Evolutionary conservation across 2,329 filamentous ascomycete species (phyloP).

Genomic region (Penicillium psychrosexuale): DNA sequence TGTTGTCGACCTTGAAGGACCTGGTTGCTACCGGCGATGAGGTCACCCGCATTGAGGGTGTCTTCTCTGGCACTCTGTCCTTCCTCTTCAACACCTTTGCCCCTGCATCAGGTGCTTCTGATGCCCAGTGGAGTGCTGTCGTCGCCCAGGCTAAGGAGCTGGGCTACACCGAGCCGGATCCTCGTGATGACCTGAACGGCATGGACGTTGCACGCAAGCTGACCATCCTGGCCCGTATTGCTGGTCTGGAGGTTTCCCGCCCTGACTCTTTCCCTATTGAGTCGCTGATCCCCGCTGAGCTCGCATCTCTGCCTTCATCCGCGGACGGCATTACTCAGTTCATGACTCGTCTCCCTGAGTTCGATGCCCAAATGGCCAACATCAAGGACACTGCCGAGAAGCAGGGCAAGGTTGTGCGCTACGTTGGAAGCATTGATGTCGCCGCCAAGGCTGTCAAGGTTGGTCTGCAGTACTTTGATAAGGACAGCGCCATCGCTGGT

Average conservation of each 20-base stretch:
- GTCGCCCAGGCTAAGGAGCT: conserved; percentile 89
- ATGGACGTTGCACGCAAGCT: conserved; percentile 92
- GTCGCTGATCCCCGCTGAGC: conserved; percentile 82
- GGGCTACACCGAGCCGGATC: conserved; percentile 88
- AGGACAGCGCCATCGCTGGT: conserved; percentile 84
- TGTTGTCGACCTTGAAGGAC: conserved; percentile 90
- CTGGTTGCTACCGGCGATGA: conserved; percentile 91
- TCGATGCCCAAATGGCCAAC: conserved; percentile 85
- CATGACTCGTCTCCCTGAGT: conserved; percentile 72
- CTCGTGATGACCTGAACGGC: conserved; percentile 80
- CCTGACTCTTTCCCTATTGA: conserved; percentile 91
- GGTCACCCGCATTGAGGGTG: conserved; percentile 89
- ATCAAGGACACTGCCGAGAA: conserved; percentile 80
- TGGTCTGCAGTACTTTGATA: conserved; percentile 83
- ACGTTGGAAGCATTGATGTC: conserved; percentile 90
- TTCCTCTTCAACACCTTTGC: conserved; percentile 98
- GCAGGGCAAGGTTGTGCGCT: conserved; percentile 87
- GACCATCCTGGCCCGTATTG: conserved; percentile 85
- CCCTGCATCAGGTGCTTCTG: conserved; percentile 61
- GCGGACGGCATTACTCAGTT: conserved; percentile 70
- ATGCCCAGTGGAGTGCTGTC: conserved; percentile 81
- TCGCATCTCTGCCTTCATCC: conserved; percentile 67
- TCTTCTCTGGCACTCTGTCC: conserved; percentile 96
- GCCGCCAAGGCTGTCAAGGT: conserved; percentile 80
- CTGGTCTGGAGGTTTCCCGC: conserved; percentile 75